A percentile compares a stretch with the other conserved stretches of the same genome.
Evolutionary conservation across 805 yeast species (phyloP).

Genomic region (Wickerhamiella vanderwaltii): DNA sequence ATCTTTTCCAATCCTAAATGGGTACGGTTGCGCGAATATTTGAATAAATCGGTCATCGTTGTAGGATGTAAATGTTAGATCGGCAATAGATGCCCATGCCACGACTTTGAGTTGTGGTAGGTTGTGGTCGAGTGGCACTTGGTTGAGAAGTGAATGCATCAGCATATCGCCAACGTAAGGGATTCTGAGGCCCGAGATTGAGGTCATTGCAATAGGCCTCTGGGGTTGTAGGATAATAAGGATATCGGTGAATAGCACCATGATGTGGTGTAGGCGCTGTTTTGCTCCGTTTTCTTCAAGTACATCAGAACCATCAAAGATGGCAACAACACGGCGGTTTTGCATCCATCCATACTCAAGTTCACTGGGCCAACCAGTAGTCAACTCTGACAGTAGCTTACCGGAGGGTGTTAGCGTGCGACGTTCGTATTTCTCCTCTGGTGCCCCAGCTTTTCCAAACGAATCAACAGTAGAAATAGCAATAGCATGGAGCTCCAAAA

Average conservation of each 20-base stretch:
- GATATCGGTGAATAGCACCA: constrained; percentile 73
- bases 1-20: constrained; percentile 7
- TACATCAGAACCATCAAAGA: constrained; percentile 39
- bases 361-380: constrained; percentile 77
- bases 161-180: constrained; percentile 67
- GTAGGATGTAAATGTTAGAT: constrained; percentile 28
- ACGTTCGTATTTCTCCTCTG: constrained; percentile 32
- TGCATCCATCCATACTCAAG: constrained; percentile 75
- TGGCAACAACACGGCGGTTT: constrained; percentile 70
- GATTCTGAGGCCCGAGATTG: constrained; percentile 27
- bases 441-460: constrained; percentile 40
- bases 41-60: constrained; percentile 15
- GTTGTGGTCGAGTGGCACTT: constrained; percentile 47
- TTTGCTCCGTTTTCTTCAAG: constrained; percentile 23
- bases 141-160: constrained; percentile 84
- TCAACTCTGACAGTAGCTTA: constrained; percentile 70
- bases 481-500: constrained; percentile 37
- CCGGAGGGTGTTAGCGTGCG: constrained; percentile 87
- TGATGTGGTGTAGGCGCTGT: constrained; percentile 34
- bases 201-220: constrained; percentile 35
- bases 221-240: constrained; percentile 43
- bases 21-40: constrained; percentile 12
- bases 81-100: constrained; percentile 52
- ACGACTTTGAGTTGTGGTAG: constrained; percentile 60
- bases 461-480: constrained; percentile 63